Evolutionary conservation across 164 flowering plant species (phyloP).

Genomic region (Buxus sempervirens): DNA sequence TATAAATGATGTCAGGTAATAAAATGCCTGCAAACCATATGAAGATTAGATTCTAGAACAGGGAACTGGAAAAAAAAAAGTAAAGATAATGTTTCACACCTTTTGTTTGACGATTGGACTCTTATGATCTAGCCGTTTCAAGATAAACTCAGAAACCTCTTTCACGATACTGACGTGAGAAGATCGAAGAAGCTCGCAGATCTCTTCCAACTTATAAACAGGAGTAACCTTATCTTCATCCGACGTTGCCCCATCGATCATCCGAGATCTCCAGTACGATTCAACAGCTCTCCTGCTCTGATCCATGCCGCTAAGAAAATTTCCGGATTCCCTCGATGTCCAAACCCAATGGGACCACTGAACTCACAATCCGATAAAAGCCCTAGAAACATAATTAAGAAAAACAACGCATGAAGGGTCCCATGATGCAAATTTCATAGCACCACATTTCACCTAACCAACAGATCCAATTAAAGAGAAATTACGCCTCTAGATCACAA

Average conservation of each 20-base stretch:
- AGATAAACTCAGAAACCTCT: constrained; percentile 74
- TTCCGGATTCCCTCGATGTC: background rate
- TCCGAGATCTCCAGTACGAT: constrained; percentile 91
- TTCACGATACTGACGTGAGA: constrained; percentile 78
- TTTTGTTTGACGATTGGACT: constrained; percentile 91
- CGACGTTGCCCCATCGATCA: constrained; percentile 81
- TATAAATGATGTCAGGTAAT: background rate
- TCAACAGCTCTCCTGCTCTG: constrained; percentile 95
- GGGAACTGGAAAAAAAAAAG: too few species aligned
- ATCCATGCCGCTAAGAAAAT: constrained; percentile 42
- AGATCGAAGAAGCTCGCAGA: constrained; percentile 79
- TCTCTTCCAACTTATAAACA: constrained; percentile 86
- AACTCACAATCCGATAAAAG: background rate
- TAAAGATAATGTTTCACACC: constrained; percentile 35
- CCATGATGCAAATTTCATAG: background rate
- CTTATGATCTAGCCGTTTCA: constrained; percentile 87
- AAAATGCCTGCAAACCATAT: background rate
- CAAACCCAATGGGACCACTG: background rate
- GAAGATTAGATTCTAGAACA: background rate
- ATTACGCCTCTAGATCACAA: background rate
- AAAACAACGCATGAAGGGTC: background rate
- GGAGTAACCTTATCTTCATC: constrained; percentile 95
- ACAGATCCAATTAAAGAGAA: background rate
- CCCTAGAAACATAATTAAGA: background rate
- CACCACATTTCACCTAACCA: background rate